phyloP scores from a whole-genome alignment of 306 rosid genomes.

The Cyclanthera cordifolia region DNA sequence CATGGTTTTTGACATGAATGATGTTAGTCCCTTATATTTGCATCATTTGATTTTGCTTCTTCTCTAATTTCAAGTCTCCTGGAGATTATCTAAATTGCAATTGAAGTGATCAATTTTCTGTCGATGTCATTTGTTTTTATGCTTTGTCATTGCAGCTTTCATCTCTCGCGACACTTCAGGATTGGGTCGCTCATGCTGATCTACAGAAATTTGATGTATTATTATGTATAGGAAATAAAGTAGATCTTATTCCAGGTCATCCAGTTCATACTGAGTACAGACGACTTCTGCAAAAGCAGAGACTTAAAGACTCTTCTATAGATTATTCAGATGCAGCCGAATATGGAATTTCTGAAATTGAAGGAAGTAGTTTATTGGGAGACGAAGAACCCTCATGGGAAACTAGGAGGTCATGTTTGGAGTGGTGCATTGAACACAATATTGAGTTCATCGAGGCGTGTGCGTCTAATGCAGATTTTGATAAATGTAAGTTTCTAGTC shows the following conservation, averaged over 20 bases:
- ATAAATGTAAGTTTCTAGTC: slow-evolving; percentile 45
- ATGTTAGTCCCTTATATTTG: slow-evolving; percentile 33
- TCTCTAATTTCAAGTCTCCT: not conserved
- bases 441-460: slow-evolving; percentile 82
- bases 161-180: slow-evolving; percentile 46
- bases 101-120: not conserved
- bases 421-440: slow-evolving; percentile 66
- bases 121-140: slow-evolving; percentile 6
- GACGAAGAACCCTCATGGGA: slow-evolving; percentile 39
- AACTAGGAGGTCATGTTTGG: slow-evolving; percentile 47
- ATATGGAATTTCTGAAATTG: slow-evolving; percentile 70
- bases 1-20: slow-evolving; percentile 71
- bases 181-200: slow-evolving; percentile 56
- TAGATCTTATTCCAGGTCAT: slow-evolving; percentile 64
- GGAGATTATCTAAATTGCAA: not conserved
- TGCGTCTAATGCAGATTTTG: slow-evolving; percentile 67
- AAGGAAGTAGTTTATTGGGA: slow-evolving; percentile 70
- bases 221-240: slow-evolving; percentile 84
- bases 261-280: slow-evolving; percentile 70
- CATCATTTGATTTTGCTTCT: not conserved
- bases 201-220: slow-evolving; percentile 59
- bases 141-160: slow-evolving; percentile 39
- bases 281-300: slow-evolving; percentile 42
- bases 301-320: slow-evolving; percentile 30
- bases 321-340: slow-evolving; percentile 29